Base-by-base conservation (phyloP, 1,139 yeast genomes). In the Nakaseomyces kungkrabaensis region DNA sequence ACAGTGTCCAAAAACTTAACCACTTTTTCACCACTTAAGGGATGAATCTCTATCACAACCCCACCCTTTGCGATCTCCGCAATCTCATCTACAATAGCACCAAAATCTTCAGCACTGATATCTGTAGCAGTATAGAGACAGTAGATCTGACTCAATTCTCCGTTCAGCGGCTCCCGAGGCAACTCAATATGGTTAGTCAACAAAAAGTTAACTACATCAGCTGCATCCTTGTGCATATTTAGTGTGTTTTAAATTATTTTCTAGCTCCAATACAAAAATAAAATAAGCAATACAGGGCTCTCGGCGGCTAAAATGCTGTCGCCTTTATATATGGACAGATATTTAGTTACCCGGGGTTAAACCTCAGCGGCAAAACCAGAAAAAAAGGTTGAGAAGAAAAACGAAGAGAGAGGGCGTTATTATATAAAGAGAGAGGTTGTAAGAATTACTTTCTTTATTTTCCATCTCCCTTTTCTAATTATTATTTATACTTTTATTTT, bases 131-230 rank as follows among this genome's bases (percentile, higher is more conserved):
- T 13, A 11, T 27, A 41, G 25, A 41, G 24, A 27, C 44, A 42
- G 41, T 46, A 50, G 22, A 53, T 43, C 13, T 52, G 52, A n/a
- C 45, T 48, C 27, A 54, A 33, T 5, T 44, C 45, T 7, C 58
- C 58, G 29, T 48, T 37, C 8, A 55, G 31, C 10, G 57, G 57
- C 27, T 45, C 47, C 4, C 48, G 41, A 5, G 45, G 34, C 29
- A 55, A 36, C 33, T 46, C 41, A 8, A 33, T 43, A 27, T 53
- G 51, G 40, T 54, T 51, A 17, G 54, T 52, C 27, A 54, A 33
- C 47, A 55, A 34, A 36, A 47, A 55, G 25, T 49, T 43, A 8
- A 52, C 55, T 8, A 54, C 22, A 29, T 37, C 38, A 36, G 37
- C 48, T 7, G 44, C 13, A 25, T 41, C 44, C 13, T 29, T 27